Evolutionary conservation across 352 stramenopile genomes (phyloP).

Genomic region (Nothophytophthora sp.): DNA sequence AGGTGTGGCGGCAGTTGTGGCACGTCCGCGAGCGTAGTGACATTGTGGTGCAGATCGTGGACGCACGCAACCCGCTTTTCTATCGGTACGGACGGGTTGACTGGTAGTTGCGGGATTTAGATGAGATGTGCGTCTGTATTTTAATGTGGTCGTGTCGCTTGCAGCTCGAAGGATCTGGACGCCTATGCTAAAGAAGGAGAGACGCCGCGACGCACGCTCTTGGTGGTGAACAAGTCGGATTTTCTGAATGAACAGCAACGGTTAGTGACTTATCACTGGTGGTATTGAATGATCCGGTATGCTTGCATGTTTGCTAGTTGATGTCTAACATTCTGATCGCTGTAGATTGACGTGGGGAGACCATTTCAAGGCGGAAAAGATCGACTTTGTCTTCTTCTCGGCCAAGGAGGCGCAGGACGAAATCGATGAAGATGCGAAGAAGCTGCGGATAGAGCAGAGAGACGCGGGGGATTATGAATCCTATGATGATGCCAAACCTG

Average conservation of each 20-base stretch:
- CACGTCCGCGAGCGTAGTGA: slow-evolving; percentile 98
- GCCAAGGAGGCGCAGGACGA: slow-evolving; percentile 94
- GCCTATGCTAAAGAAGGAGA: slow-evolving; percentile 95
- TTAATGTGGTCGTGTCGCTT: slow-evolving; percentile 4
- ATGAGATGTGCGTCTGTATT: background rate
- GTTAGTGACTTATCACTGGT: slow-evolving; percentile 29
- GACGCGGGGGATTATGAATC: slow-evolving; percentile 35
- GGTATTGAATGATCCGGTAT: too few relatives aligned
- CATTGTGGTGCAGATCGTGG: slow-evolving; percentile 98
- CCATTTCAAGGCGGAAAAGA: slow-evolving; percentile 92
- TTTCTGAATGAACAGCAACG: slow-evolving; percentile 95
- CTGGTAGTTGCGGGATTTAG: background rate
- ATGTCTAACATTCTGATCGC: background rate
- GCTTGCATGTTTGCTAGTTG: too few relatives aligned
- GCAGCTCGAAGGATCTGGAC: slow-evolving; percentile 94
- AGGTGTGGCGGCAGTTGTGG: slow-evolving; percentile 99
- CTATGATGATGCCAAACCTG: slow-evolving; percentile 33
- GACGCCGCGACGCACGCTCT: slow-evolving; percentile 87
- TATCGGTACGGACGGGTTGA: slow-evolving; percentile 71
- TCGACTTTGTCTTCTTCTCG: slow-evolving; percentile 98
- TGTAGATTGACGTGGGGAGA: slow-evolving; percentile 90
- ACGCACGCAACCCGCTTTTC: slow-evolving; percentile 98
- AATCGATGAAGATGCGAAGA: slow-evolving; percentile 83
- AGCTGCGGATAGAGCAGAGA: slow-evolving; percentile 44
- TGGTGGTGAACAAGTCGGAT: slow-evolving; percentile 99